Evolutionary conservation across 306 rosid species (phyloP).

Genomic region (Rubus parviflorus): DNA sequence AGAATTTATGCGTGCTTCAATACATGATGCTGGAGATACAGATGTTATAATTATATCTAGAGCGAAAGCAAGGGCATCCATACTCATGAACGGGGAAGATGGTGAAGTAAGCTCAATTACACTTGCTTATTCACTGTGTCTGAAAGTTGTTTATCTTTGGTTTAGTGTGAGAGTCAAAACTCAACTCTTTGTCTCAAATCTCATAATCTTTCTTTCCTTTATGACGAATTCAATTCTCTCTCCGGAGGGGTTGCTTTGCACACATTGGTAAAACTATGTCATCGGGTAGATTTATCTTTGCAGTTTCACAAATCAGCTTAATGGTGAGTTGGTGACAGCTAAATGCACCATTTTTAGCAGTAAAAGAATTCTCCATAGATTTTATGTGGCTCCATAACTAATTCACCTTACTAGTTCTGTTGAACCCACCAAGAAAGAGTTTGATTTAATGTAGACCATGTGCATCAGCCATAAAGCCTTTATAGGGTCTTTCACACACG

Average conservation of each 20-base stretch:
- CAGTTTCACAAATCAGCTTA: not conserved
- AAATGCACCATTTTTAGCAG: not conserved
- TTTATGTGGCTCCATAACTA: not conserved
- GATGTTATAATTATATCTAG: constrained; percentile 68
- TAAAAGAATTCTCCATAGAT: not conserved
- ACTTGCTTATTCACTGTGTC: not conserved
- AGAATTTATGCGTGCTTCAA: constrained; percentile 81
- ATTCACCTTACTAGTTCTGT: not conserved
- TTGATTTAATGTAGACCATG: not conserved
- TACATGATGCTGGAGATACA: constrained; percentile 72
- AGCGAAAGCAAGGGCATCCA: constrained; percentile 76
- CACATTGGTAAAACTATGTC: not conserved
- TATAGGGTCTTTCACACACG: not conserved
- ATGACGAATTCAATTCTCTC: not conserved
- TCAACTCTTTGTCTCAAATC: not conserved
- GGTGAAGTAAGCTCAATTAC: constrained; percentile 58
- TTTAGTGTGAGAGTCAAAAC: not conserved
- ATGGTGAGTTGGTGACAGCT: not conserved
- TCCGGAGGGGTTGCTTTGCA: not conserved
- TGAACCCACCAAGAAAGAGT: not conserved
- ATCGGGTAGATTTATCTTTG: not conserved
- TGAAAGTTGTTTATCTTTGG: not conserved
- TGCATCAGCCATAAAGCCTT: not conserved
- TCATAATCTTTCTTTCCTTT: not conserved
- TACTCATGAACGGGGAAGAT: constrained; percentile 68